Evolutionary conservation across 306 rosid genomes (phyloP).

Genomic region (Begonia loranthoides): DNA sequence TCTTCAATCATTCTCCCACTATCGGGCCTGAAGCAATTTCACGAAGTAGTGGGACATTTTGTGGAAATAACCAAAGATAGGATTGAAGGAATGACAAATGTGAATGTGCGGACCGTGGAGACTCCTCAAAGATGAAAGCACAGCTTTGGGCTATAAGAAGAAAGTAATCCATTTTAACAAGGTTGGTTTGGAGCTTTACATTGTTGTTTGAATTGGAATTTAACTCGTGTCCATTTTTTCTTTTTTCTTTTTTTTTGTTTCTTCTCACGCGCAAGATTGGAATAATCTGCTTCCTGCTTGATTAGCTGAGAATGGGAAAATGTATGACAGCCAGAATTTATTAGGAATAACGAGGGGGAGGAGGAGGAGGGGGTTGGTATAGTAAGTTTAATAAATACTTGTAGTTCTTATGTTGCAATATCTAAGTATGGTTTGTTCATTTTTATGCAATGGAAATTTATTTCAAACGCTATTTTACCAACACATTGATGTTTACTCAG

Average conservation of each 20-base stretch:
- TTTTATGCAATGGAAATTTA: no score
- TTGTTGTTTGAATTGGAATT: background rate
- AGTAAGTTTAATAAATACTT: background rate
- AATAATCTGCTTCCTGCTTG: background rate
- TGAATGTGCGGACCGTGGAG: constrained; percentile 88
- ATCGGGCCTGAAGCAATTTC: constrained; percentile 94
- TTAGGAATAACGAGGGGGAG: background rate
- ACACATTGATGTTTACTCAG: no score
- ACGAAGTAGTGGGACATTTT: constrained; percentile 95
- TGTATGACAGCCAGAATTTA: background rate
- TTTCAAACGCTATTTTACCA: no score
- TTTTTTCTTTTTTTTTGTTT: background rate
- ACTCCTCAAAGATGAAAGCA: constrained; percentile 69
- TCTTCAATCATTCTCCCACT: constrained; percentile 96
- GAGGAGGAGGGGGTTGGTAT: background rate
- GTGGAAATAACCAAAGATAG: constrained; percentile 96
- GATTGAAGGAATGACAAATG: constrained; percentile 84
- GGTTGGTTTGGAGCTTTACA: background rate
- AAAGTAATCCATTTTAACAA: background rate
- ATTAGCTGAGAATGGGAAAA: background rate
- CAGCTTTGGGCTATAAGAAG: constrained; percentile 12
- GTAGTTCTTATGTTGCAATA: background rate
- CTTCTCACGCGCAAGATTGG: background rate
- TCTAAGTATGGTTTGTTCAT: background rate
- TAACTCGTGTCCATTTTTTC: background rate